These are phyloP conservation scores for Laguncularia racemosa DNA, from an alignment of 345 rosid genomes.

Conservation along the genomic window DNA sequence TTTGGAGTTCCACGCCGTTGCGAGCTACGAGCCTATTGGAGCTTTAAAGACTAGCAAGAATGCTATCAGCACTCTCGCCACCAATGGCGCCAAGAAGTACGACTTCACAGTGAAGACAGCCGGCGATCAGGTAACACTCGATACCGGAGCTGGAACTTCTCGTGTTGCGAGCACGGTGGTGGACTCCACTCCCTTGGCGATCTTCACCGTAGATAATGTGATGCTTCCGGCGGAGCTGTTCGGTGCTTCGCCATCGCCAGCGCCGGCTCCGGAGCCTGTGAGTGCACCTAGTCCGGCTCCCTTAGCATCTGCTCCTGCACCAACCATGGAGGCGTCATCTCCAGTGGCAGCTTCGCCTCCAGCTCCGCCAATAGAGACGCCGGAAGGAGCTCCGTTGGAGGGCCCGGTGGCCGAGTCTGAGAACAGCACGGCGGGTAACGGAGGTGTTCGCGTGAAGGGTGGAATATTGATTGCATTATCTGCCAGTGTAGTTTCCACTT, in stretches of 20 bases:
- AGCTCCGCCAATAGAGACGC: conserved; percentile 60
- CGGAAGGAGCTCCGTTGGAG: conserved; percentile 53
- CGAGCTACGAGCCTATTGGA: conserved; percentile 59
- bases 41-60: conserved; percentile 51
- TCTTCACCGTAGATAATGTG: conserved; percentile 67
- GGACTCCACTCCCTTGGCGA: conserved; percentile 65
- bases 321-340: conserved; percentile 49
- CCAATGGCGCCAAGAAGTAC: conserved; percentile 61
- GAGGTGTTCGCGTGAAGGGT: conserved; percentile 30
- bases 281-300: conserved; percentile 43
- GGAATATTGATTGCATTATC: conserved; percentile 17
- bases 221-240: conserved; percentile 67
- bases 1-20: conserved; percentile 65
- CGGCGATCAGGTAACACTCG: conserved; percentile 68
- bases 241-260: conserved; percentile 59
- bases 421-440: conserved; percentile 40
- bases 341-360: conserved; percentile 77
- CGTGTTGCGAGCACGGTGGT: conserved; percentile 63
- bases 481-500: conserved; percentile 27
- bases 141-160: conserved; percentile 64
- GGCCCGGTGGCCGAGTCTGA: conserved; percentile 38
- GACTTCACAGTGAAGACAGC: conserved; percentile 48
- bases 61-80: conserved; percentile 64
- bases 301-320: conserved; percentile 22
- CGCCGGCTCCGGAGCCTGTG: conserved; percentile 58